These are phyloP conservation scores for Ceraceosorus guamensis DNA, from an alignment of 1,284 basidiomycete species.

Conservation along the genomic window DNA sequence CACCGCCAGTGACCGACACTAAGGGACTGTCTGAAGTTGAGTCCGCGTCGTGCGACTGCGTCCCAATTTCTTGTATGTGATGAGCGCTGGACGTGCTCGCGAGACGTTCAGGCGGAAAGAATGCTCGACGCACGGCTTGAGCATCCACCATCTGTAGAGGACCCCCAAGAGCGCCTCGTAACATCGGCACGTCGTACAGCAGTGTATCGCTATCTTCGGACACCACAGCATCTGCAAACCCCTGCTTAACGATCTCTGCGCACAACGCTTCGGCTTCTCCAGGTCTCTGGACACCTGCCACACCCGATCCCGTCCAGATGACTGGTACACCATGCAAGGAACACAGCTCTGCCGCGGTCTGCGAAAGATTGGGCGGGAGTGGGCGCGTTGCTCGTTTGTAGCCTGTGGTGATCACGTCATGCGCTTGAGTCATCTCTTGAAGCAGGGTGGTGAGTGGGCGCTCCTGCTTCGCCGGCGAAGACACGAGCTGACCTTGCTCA, in stretches of 20 bases:
- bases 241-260: constrained; percentile 35
- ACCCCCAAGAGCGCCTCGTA: constrained; percentile 36
- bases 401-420: no score
- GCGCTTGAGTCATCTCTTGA: no score
- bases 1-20: background rate
- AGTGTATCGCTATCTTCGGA: constrained; percentile 49
- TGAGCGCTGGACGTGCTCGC: background rate
- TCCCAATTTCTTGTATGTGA: background rate
- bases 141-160: constrained; percentile 35
- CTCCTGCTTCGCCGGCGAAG: no score
- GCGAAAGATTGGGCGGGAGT: constrained; percentile 23
- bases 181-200: constrained; percentile 41
- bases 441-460: no score
- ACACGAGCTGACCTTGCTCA: no score
- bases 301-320: constrained; percentile 35
- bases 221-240: constrained; percentile 44
- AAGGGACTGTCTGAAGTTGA: background rate
- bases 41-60: background rate
- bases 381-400: constrained; percentile 25
- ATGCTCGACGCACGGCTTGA: constrained; percentile 13
- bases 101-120: constrained; percentile 23
- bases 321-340: constrained; percentile 33
- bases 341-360: constrained; percentile 32
- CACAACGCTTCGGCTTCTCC: constrained; percentile 48
- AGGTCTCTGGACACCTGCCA: constrained; percentile 18